A percentile compares a stretch with the other conserved stretches of the same genome.
These are phyloP conservation scores for Sarocladiaceae sp. DNA, from an alignment of 2,329 filamentous ascomycete genomes.

Conservation along the genomic window DNA sequence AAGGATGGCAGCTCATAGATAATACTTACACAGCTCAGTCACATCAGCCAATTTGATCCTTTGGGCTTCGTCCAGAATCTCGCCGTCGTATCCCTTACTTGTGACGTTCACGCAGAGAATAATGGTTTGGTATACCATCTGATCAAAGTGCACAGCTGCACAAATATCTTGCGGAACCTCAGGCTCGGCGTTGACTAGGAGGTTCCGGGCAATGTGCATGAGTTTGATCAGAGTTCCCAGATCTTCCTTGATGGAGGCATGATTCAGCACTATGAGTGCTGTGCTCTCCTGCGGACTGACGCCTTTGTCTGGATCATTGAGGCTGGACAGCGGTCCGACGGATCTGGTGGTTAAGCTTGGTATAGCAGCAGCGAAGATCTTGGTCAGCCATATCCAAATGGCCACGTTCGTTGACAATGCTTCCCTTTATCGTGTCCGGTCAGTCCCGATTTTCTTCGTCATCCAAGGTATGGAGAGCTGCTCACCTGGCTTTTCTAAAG, in stretches of 20 bases:
- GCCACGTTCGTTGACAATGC: constrained; percentile 55
- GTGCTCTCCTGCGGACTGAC: constrained; percentile 58
- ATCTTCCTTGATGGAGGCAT: constrained; percentile 54
- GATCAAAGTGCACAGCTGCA: constrained; percentile 57
- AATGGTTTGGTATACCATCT: constrained; percentile 60
- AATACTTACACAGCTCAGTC: constrained; percentile 54
- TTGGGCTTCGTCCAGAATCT: constrained; percentile 52
- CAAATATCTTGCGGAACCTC: constrained; percentile 61
- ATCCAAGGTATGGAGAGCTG: background rate
- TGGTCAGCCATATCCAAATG: constrained; percentile 59
- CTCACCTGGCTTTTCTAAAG: constrained; percentile 52
- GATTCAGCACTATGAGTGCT: constrained; percentile 56
- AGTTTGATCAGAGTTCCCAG: constrained; percentile 59
- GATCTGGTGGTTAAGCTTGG: constrained; percentile 55
- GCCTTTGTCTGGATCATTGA: constrained; percentile 48
- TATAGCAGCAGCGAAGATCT: constrained; percentile 55
- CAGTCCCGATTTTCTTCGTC: background rate
- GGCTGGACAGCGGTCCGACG: constrained; percentile 46
- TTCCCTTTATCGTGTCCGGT: constrained; percentile 35
- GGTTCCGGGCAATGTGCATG: constrained; percentile 59
- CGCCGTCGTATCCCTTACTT: constrained; percentile 60
- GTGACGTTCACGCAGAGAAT: constrained; percentile 61
- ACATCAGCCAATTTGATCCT: constrained; percentile 54
- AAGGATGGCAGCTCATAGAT: background rate
- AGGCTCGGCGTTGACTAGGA: constrained; percentile 58